Conservation (phyloP, 495 filamentous ascomycete species). For the Glarea lozoyensis region DNA sequence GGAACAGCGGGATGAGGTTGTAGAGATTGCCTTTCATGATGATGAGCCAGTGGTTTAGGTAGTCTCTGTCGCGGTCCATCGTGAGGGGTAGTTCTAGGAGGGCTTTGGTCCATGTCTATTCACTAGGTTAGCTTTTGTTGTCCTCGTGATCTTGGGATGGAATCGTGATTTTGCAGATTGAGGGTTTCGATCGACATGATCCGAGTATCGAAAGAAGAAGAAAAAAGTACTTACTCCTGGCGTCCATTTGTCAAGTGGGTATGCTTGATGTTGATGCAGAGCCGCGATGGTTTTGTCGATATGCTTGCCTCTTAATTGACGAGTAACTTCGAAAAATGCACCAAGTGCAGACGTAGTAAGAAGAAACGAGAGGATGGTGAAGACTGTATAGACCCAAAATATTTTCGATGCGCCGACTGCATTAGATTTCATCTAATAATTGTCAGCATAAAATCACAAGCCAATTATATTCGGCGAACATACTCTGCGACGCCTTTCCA, state of each 20-base stretch:
- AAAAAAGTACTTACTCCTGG: no score
- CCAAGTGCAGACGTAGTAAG: conserved; percentile 35
- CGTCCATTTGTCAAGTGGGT: conserved; percentile 39
- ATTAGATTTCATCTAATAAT: conserved; percentile 3
- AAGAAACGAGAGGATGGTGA: conserved; percentile 33
- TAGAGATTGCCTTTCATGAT: conserved; percentile 44
- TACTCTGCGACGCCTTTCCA: conserved; percentile 17
- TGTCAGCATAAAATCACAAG: neutral
- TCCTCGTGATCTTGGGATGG: no score
- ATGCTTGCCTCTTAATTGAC: conserved; percentile 29
- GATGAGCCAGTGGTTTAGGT: conserved; percentile 31
- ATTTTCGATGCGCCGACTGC: conserved; percentile 12
- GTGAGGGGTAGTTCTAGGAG: conserved; percentile 37
- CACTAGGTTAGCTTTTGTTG: no score
- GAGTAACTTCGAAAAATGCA: conserved; percentile 37
- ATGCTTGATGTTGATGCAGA: conserved; percentile 27
- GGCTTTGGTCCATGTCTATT: conserved; percentile 44
- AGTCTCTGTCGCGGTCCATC: conserved; percentile 18
- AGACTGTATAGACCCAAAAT: conserved; percentile 31
- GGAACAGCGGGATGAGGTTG: conserved; percentile 44
- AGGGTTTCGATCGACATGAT: no score
- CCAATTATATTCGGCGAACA: neutral
- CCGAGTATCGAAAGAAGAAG: no score
- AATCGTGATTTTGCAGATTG: no score
- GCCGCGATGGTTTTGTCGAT: conserved; percentile 29